Base-by-base conservation (phyloP, 306 rosid species). In the Castanea crenata region DNA sequence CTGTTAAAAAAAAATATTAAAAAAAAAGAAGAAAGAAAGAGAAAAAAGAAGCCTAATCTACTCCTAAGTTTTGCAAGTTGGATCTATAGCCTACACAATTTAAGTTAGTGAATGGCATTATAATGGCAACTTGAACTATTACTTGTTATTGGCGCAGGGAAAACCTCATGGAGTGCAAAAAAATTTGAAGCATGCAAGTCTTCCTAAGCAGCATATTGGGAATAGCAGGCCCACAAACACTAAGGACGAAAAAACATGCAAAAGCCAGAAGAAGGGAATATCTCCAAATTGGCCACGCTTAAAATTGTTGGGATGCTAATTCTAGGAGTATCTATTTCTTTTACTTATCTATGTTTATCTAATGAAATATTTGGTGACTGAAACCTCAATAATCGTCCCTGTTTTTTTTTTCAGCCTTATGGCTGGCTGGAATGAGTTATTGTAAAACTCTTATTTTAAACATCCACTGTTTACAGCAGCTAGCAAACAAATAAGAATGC, bases 291-390 rank as follows among this genome's bases (percentile, higher is more conserved):
- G 97, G 98, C 87, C 89, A 29, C 90, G 81, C 76, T 78, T 90
- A 25, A 87, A 88, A 71, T 41, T 89, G 49, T 69, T 93, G 67
- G 98, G 95, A n/a, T 91, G 97, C 84, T 87, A 74, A 80, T 81
- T 5, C 23, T 23, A 5, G 18, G 12, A 15, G 1, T 23, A 21
- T 14, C 74, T 34, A 11, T 57, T 41, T 64, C 23, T 35, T 44
- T 54, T 52, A 73, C 16, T 57, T 23, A 20, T 74, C 69, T 32
- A 7, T 16, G 71, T 65, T 32, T 5, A 32, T 65, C 19, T 32
- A 31, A 32, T 15, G 44, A 65, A 65, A 32, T 6, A 38, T 32
- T 65, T 32, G 23, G 21, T 41, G 8, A 14, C 70, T 64, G 18
- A 31, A 27, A 31, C 32, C 18, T 31, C 70, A 6, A 29, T 64